Conservation (phyloP, 2,329 filamentous ascomycete genomes). For the Penicillium palitans region DNA sequence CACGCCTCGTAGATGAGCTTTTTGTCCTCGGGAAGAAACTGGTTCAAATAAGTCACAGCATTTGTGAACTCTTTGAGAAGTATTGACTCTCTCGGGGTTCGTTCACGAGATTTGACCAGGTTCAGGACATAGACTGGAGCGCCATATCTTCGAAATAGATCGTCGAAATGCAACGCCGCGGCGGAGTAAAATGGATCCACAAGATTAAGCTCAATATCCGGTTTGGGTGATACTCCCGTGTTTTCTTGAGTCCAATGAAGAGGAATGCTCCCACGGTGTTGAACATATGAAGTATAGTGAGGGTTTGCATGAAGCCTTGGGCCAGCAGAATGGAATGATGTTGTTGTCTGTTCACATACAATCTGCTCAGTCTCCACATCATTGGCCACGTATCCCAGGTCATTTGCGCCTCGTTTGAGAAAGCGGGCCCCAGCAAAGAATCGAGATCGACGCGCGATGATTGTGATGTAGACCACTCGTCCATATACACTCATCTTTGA, state of each 20-base stretch:
- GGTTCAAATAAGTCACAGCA: constrained; percentile 88
- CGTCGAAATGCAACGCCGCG: constrained; percentile 90
- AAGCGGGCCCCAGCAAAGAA: constrained; percentile 94
- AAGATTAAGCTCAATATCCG: constrained; percentile 92
- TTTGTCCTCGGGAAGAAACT: constrained; percentile 79
- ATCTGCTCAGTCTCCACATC: constrained; percentile 99
- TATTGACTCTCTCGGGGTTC: constrained; percentile 88
- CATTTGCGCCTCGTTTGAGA: constrained; percentile 90
- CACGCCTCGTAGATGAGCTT: constrained; percentile 93
- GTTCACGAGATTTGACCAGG: constrained; percentile 83
- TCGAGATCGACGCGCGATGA: constrained; percentile 87
- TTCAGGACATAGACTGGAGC: constrained; percentile 90
- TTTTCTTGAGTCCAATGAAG: constrained; percentile 97
- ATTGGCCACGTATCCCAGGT: constrained; percentile 92
- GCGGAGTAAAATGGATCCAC: constrained; percentile 94
- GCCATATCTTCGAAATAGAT: constrained; percentile 90
- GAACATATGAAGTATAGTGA: constrained; percentile 92
- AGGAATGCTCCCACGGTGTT: constrained; percentile 94
- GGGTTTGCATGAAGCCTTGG: constrained; percentile 83
- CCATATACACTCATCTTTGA: constrained; percentile 83
- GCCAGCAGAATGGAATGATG: constrained; percentile 90
- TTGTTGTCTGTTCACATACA: constrained; percentile 89
- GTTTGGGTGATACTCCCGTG: constrained; percentile 91
- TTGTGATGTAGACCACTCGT: constrained; percentile 82
- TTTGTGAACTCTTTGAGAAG: constrained; percentile 82